Conservation (phyloP, 768 basidiomycete species). For the Tricholoma furcatifolium region DNA sequence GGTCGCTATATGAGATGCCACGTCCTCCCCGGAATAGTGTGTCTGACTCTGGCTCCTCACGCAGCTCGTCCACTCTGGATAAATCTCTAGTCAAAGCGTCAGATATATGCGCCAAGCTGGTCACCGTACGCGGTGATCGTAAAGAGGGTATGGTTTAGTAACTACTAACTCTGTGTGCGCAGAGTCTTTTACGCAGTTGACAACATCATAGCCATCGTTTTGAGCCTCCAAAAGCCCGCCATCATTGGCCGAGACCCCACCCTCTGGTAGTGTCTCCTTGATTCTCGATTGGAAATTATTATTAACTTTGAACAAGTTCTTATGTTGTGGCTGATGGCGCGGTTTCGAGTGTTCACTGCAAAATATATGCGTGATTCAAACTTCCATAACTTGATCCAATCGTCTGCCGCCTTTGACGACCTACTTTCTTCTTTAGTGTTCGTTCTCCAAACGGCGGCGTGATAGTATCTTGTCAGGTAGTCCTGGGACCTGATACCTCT, state of each 20-base stretch:
- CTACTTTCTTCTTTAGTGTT: constrained; percentile 42
- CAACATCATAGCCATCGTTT: constrained; percentile 55
- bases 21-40: too few species aligned
- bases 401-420: background rate
- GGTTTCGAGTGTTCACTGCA: constrained; percentile 74
- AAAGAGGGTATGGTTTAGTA: constrained; percentile 58
- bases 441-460: constrained; percentile 68
- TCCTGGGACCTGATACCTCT: background rate
- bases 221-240: constrained; percentile 62
- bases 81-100: constrained; percentile 4
- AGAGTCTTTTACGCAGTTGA: too few species aligned
- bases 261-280: constrained; percentile 48
- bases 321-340: constrained; percentile 64
- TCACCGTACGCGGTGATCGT: constrained; percentile 59
- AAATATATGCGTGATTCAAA: constrained; percentile 72
- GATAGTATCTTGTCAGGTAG: constrained; percentile 78
- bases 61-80: background rate
- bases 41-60: too few species aligned
- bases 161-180: too few species aligned
- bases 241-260: constrained; percentile 73
- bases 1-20: too few species aligned
- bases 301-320: constrained; percentile 32
- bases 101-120: constrained; percentile 73
- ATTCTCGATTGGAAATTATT: background rate
- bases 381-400: background rate